phyloP scores from a whole-genome alignment of 1,284 basidiomycete genomes.

The Cryptococcus amylolentus region DNA sequence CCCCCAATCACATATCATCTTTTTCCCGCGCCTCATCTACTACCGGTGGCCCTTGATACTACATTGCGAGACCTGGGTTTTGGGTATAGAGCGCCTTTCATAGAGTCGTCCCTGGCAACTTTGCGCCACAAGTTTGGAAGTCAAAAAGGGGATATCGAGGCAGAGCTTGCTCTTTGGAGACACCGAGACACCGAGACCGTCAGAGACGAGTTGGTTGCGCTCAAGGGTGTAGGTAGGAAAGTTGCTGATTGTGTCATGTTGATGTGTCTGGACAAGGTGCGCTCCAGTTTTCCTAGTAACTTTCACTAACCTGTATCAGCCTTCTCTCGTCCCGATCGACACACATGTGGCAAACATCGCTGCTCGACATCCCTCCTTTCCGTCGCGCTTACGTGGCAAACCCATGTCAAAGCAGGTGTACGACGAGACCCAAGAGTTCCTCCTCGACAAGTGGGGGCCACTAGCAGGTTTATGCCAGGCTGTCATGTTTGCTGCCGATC shows the following conservation, averaged over 20 bases:
- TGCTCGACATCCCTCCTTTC: conserved; percentile 72
- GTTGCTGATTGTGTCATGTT: conserved; percentile 92
- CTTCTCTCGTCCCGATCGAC: conserved; percentile 82
- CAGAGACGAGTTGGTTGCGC: conserved; percentile 68
- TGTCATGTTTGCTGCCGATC: conserved; percentile 55
- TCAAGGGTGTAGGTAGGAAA: conserved; percentile 91
- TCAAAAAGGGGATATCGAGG: conserved; percentile 21
- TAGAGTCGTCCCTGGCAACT: conserved; percentile 76
- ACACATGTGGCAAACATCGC: conserved; percentile 89
- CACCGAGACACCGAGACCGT: conserved; percentile 16
- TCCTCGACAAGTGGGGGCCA: conserved; percentile 69
- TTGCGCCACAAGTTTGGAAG: conserved; percentile 57
- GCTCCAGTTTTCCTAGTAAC: conserved; percentile 4
- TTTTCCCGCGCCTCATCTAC: conserved; percentile 72
- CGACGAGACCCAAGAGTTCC: conserved; percentile 65
- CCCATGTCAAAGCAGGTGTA: conserved; percentile 74
- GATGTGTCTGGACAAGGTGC: conserved; percentile 89
- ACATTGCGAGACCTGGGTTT: conserved; percentile 80
- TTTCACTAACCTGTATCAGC: conserved; percentile 50
- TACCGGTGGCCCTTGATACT: conserved; percentile 59
- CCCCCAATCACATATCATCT: conserved; percentile 62
- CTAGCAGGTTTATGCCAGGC: conserved; percentile 92
- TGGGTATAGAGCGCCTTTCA: conserved; percentile 90
- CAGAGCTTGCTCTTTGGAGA: conserved; percentile 25
- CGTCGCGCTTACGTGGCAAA: conserved; percentile 50